Evolutionary conservation across 129 eudicot genomes (phyloP).

Genomic region (Heracleum sosnowskyi): DNA sequence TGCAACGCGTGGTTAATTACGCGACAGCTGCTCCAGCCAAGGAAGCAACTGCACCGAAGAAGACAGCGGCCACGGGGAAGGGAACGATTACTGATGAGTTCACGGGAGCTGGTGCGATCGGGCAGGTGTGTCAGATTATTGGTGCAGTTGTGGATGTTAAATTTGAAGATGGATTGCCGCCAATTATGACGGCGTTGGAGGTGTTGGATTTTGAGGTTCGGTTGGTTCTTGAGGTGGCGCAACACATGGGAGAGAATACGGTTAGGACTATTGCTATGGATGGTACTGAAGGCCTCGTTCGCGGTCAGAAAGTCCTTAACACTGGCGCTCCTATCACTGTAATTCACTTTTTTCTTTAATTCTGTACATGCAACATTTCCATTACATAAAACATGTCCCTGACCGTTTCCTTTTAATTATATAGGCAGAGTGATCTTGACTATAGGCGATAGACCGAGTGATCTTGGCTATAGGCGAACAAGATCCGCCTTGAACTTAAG

Average conservation of each 20-base stretch:
- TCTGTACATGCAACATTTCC: background rate
- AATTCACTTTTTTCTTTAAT: conserved; percentile 10
- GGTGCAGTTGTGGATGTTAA: conserved; percentile 94
- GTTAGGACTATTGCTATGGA: conserved; percentile 99
- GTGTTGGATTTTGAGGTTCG: conserved; percentile 64
- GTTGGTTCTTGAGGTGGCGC: conserved; percentile 85
- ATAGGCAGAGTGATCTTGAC: too few relatives aligned
- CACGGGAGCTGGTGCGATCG: conserved; percentile 77
- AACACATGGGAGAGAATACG: conserved; percentile 80
- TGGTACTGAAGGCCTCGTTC: conserved; percentile 92
- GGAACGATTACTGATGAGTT: conserved; percentile 67
- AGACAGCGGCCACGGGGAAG: conserved; percentile 19
- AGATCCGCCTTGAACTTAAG: too few relatives aligned
- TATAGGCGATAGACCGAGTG: too few relatives aligned
- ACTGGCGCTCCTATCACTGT: conserved; percentile 95
- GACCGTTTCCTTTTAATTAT: too few relatives aligned
- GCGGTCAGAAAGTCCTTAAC: conserved; percentile 86
- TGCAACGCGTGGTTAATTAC: conserved; percentile 19
- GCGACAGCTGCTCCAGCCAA: conserved; percentile 19
- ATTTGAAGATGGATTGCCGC: conserved; percentile 84
- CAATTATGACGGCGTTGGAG: conserved; percentile 87
- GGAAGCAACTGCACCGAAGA: background rate
- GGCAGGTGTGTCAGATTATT: conserved; percentile 85
- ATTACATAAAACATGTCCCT: too few relatives aligned
- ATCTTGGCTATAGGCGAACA: too few relatives aligned